These are phyloP conservation scores for Aegilops umbellulata DNA, from an alignment of 176 grass and related monocot species.

Conservation along the genomic window DNA sequence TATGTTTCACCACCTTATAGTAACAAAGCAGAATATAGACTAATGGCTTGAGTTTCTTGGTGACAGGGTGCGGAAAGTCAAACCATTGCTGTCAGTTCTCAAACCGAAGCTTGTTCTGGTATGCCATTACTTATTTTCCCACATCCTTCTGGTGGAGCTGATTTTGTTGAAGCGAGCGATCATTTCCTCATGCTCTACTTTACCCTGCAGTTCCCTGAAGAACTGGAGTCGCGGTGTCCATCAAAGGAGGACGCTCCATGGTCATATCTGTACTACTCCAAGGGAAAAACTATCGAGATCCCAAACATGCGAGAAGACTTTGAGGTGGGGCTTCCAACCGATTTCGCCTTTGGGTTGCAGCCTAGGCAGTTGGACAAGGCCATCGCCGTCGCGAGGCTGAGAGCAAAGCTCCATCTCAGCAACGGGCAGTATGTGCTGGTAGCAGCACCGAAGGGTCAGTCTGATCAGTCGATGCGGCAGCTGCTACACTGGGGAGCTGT, in stretches of 20 bases:
- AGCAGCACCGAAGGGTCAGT: conserved; percentile 20
- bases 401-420: conserved; percentile 55
- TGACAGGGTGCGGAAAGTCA: conserved; percentile 51
- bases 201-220: conserved; percentile 65
- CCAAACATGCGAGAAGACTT: conserved; percentile 44
- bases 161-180: background rate
- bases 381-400: conserved; percentile 66
- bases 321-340: conserved; percentile 44
- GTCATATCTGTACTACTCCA: conserved; percentile 67
- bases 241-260: conserved; percentile 34
- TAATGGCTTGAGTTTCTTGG: conserved; percentile 5
- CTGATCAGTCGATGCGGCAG: conserved; percentile 27
- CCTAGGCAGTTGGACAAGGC: conserved; percentile 57
- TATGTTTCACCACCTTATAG: background rate
- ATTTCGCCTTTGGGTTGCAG: conserved; percentile 46
- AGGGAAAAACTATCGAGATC: conserved; percentile 43
- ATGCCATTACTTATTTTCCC: conserved; percentile 2
- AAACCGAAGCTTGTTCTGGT: conserved; percentile 80
- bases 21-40: background rate
- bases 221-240: conserved; percentile 33
- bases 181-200: background rate
- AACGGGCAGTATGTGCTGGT: conserved; percentile 61
- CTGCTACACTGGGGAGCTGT: conserved; percentile 55
- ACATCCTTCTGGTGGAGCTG: background rate
- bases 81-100: conserved; percentile 58